Evolutionary conservation across 2,329 filamentous ascomycete genomes (phyloP), one percentile per base, ranked within the genome.

Genomic region (Aspergillus novoparasiticus): DNA sequence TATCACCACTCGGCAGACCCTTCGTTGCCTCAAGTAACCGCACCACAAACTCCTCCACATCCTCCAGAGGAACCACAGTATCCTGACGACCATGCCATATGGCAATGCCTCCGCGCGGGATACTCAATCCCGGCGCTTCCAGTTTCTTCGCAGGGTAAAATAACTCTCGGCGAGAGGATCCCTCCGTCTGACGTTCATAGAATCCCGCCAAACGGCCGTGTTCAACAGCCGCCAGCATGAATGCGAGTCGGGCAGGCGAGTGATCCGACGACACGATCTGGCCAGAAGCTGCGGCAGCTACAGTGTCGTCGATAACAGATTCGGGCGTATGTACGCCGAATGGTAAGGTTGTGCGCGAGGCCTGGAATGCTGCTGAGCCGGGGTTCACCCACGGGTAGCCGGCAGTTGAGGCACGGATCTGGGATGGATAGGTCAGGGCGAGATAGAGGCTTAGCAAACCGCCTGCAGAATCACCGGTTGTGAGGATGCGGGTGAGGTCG

Each of bases 41-140:
- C 1, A 23, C 55, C 23, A 75, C 69, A 59, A 79, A 78, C 30
- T 60, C 67, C 60, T 73, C 66, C 51, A 68, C 70, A 0, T 71
- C 70, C 26, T 66, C 68, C 30, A 69, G 56, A 8, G 75, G 72
- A 16, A 79, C 73, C 4, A 75, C 54, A 23, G 61, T 69, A 67
- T 80, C 78, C 21, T 73, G 67, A 14, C 60, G 62, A 2, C 77
- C 77, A 53, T 80, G 78, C 19, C 78, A 41, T n/a, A 80, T 64
- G 56, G 67, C 72, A 36, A 75, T 68, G 0, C 74, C 74, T 19
- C 73, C 75, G 0, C 65, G 65, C 1, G 77, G 75, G 8, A 79
- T 48, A 34, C 57, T 61, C 6, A 66, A 62, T 8, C 59, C 67
- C 1, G 66, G 57, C 23, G 68, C 39, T 21, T 78, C 74, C 6